These are phyloP conservation scores for Pichia sp. DNA, from an alignment of 1,139 yeast genomes.

Conservation along the genomic window DNA sequence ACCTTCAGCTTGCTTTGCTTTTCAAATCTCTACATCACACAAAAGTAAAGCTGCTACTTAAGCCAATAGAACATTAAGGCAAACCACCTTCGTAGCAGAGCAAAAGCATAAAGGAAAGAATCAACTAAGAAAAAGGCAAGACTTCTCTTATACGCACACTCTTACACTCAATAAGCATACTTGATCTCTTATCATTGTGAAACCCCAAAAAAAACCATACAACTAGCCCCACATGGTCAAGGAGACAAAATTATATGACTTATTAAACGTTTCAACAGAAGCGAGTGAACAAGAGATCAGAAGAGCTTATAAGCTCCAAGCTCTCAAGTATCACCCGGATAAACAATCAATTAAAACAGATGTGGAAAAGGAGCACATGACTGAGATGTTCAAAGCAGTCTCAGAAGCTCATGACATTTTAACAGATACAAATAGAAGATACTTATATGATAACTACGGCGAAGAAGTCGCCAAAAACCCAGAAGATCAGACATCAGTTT, in stretches of 20 bases:
- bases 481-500: conserved; percentile 4
- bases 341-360: conserved; percentile 40
- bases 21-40: too few species aligned
- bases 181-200: too few species aligned
- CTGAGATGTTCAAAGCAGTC: conserved; percentile 39
- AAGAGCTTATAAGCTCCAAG: conserved; percentile 45
- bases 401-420: conserved; percentile 47
- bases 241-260: conserved; percentile 36
- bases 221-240: conserved; percentile 22
- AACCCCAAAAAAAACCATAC: too few species aligned
- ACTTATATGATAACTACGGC: conserved; percentile 50
- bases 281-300: conserved; percentile 42
- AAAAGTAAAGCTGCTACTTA: too few species aligned
- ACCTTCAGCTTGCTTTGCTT: too few species aligned
- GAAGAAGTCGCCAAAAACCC: conserved; percentile 37
- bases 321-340: conserved; percentile 51
- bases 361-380: conserved; percentile 45
- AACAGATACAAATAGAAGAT: conserved; percentile 39
- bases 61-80: too few species aligned
- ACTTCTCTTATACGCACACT: too few species aligned
- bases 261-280: conserved; percentile 39
- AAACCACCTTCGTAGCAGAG: too few species aligned
- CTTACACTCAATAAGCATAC: too few species aligned
- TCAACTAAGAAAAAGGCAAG: too few species aligned
- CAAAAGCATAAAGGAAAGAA: too few species aligned